phyloP scores from a whole-genome alignment of 768 basidiomycete genomes.

The Paxillus involutus region DNA sequence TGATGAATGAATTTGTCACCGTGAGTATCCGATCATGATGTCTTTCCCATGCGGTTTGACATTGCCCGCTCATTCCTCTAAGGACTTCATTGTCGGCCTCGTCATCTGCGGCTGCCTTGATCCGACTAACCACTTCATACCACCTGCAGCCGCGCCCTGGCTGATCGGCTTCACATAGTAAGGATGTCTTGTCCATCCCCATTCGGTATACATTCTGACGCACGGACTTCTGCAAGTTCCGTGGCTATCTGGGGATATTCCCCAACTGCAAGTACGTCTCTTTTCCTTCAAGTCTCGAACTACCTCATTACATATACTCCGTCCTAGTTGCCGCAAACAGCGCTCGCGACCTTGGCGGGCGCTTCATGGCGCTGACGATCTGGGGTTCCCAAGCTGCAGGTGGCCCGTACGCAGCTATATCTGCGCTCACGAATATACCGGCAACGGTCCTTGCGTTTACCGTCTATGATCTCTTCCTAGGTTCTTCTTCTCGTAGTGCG shows the following conservation, averaged over 20 bases:
- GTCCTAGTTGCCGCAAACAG: constrained; percentile 57
- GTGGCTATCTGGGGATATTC: constrained; percentile 62
- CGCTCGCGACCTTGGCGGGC: constrained; percentile 67
- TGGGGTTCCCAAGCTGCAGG: constrained; percentile 57
- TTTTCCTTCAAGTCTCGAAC: neutral
- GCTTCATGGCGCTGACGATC: constrained; percentile 59
- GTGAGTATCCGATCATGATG: constrained; percentile 20
- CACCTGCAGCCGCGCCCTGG: constrained; percentile 52
- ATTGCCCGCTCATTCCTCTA: neutral
- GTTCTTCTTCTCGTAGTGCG: constrained; percentile 60
- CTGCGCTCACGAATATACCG: constrained; percentile 66
- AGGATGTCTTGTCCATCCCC: constrained; percentile 19
- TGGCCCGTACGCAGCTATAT: constrained; percentile 56
- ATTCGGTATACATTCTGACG: neutral
- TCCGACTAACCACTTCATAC: constrained; percentile 57
- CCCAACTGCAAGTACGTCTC: constrained; percentile 41
- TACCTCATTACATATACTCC: neutral
- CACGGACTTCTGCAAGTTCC: constrained; percentile 36
- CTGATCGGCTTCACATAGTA: constrained; percentile 61
- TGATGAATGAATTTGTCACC: constrained; percentile 41
- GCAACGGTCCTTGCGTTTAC: constrained; percentile 54
- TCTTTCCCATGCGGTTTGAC: constrained; percentile 40
- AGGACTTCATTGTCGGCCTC: constrained; percentile 23
- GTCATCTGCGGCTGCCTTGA: constrained; percentile 38
- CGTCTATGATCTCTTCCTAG: constrained; percentile 57